A percentile compares a stretch with the other conserved stretches of the same genome.
Evolutionary conservation across 176 grass and related monocot genomes (phyloP).

Genomic region (Oryza glumipatula): DNA sequence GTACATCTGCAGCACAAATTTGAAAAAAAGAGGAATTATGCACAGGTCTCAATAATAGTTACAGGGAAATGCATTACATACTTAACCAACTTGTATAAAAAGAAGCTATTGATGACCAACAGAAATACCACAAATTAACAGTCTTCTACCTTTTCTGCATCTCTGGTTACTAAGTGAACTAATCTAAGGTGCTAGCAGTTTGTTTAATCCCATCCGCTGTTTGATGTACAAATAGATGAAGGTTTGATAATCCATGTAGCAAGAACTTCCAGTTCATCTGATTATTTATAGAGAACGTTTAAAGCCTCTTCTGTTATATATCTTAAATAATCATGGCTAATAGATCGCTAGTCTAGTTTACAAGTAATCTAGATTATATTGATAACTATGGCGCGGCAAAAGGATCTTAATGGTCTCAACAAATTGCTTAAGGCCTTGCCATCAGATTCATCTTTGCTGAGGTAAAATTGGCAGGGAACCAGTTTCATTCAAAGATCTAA

Average conservation of each 20-base stretch:
- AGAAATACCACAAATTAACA: constrained; percentile 21
- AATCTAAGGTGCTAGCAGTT: neutral
- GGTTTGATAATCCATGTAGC: neutral
- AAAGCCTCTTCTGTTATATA: constrained; percentile 1
- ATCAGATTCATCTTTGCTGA: neutral
- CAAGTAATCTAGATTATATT: neutral
- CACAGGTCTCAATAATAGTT: neutral
- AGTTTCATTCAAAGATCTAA: neutral
- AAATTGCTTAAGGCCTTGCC: neutral
- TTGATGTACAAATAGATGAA: constrained; percentile 23
- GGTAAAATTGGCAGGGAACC: neutral
- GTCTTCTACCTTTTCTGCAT: neutral
- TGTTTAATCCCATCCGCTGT: constrained; percentile 17
- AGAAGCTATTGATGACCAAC: constrained; percentile 15
- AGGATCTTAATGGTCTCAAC: constrained; percentile 21
- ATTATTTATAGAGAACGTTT: neutral
- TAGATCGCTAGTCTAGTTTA: constrained; percentile 6
- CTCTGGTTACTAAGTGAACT: neutral
- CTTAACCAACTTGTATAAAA: neutral
- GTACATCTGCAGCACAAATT: constrained; percentile 72
- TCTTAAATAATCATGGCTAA: constrained; percentile 16
- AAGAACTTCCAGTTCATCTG: neutral
- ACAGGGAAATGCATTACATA: constrained; percentile 1
- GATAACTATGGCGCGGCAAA: constrained; percentile 31
- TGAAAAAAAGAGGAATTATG: constrained; percentile 28